Evolutionary conservation across 148 eudicot species (phyloP).

Genomic region (Dysphania ambrosioides): DNA sequence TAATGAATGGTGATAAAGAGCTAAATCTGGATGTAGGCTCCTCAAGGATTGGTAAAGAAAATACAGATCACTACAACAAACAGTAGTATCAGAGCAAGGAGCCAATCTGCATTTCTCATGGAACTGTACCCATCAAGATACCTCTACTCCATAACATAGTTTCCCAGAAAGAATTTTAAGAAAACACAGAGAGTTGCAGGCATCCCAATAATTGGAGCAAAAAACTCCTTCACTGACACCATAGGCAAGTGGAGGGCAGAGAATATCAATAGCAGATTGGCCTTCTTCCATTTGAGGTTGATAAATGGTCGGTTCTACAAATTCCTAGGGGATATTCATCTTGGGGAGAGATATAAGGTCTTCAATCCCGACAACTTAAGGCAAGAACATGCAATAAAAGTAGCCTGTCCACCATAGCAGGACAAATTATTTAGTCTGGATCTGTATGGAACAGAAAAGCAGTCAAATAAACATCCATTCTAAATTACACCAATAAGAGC

Average conservation of each 20-base stretch:
- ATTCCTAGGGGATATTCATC: neutral
- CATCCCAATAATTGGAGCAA: neutral
- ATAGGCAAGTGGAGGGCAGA: neutral
- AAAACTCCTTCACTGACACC: neutral
- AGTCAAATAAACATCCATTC: neutral
- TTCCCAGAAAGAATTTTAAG: neutral
- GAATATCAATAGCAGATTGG: neutral
- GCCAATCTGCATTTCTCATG: neutral
- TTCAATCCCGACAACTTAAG: neutral
- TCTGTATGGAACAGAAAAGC: neutral
- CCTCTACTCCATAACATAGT: neutral
- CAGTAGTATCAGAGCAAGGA: neutral
- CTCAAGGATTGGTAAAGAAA: neutral
- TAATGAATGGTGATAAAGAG: neutral
- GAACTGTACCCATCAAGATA: neutral
- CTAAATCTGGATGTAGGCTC: neutral
- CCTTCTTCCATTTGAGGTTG: neutral
- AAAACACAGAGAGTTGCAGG: neutral
- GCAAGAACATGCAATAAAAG: neutral
- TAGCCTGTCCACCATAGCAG: neutral
- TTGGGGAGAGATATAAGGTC: neutral
- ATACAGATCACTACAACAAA: neutral
- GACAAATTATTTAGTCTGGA: neutral
- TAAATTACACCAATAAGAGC: constrained; percentile 1
- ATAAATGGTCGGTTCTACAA: neutral